Evolutionary conservation across 306 rosid species (phyloP).

Genomic region (Lotus japonicus): DNA sequence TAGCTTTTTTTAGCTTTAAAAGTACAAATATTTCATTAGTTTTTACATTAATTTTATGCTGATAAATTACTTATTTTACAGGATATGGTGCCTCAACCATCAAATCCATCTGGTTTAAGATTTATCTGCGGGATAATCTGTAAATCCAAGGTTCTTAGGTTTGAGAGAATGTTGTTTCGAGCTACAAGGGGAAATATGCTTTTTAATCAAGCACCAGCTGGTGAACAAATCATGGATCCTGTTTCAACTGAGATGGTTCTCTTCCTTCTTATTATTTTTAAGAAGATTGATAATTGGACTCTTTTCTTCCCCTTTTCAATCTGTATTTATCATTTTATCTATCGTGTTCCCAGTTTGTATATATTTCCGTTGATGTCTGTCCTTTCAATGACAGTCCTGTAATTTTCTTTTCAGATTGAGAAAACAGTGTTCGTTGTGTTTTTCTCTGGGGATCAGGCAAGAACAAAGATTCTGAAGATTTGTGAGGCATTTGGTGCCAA

Average conservation of each 20-base stretch:
- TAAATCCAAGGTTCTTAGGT: constrained; percentile 71
- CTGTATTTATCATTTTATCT: constrained; percentile 15
- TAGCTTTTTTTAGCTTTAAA: background rate
- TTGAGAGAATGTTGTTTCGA: constrained; percentile 97
- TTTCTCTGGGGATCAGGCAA: constrained; percentile 96
- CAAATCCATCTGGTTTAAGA: constrained; percentile 83
- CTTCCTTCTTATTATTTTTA: constrained; percentile 30
- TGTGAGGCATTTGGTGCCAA: constrained; percentile 97
- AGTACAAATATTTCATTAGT: background rate
- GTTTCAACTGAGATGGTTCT: constrained; percentile 80
- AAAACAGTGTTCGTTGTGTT: constrained; percentile 91
- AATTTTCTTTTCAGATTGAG: constrained; percentile 67
- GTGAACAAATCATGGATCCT: constrained; percentile 87
- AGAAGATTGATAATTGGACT: constrained; percentile 14
- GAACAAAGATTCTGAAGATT: constrained; percentile 86
- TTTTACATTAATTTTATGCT: constrained; percentile 14
- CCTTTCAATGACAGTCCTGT: constrained; percentile 6
- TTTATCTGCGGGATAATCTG: constrained; percentile 92
- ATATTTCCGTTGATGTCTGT: constrained; percentile 18
- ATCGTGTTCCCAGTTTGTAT: constrained; percentile 16
- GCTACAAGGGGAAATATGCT: constrained; percentile 99
- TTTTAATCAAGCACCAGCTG: constrained; percentile 88
- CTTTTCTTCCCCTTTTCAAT: background rate
- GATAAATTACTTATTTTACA: constrained; percentile 28
- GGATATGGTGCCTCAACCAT: constrained; percentile 71